phyloP scores from a whole-genome alignment of 2,329 filamentous ascomycete species.

The Fonsecaea erecta region DNA sequence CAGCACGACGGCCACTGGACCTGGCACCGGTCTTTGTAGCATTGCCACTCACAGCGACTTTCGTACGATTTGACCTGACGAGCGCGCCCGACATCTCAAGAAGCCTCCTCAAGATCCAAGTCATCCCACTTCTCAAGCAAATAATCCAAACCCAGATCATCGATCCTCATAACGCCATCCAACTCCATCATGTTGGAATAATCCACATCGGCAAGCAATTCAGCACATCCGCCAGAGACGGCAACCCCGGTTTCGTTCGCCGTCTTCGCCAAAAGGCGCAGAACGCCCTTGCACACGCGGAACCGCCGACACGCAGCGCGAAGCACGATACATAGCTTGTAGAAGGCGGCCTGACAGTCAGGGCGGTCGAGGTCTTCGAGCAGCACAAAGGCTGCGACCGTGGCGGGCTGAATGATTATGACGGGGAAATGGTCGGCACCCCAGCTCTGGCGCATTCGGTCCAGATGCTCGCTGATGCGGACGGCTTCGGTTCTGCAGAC shows the following conservation, averaged over 20 bases:
- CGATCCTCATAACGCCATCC: conserved; percentile 11
- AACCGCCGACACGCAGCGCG: conserved; percentile 39
- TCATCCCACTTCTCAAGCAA: conserved; percentile 42
- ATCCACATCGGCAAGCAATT: conserved; percentile 17
- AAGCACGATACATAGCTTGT: conserved; percentile 39
- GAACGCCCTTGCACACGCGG: conserved; percentile 39
- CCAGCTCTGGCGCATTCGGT: conserved; percentile 40
- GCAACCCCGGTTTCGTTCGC: conserved; percentile 36
- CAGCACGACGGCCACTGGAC: too few species aligned
- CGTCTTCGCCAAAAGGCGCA: conserved; percentile 40
- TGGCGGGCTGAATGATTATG: conserved; percentile 41
- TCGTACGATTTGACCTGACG: too few species aligned
- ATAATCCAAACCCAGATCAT: conserved; percentile 37
- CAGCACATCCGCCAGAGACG: conserved; percentile 34
- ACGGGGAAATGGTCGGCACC: conserved; percentile 42
- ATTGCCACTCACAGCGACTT: too few species aligned
- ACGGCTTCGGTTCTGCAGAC: conserved; percentile 37
- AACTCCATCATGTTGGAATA: conserved; percentile 36
- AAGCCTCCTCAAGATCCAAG: conserved; percentile 26
- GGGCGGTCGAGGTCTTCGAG: conserved; percentile 38
- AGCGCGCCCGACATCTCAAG: too few species aligned
- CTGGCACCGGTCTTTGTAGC: too few species aligned
- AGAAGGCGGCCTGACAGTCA: conserved; percentile 39
- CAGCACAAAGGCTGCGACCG: conserved; percentile 40
- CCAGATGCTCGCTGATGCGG: conserved; percentile 38